phyloP scores from a whole-genome alignment of 73 alveolate species.

The Paramecium tetraurelia region DNA sequence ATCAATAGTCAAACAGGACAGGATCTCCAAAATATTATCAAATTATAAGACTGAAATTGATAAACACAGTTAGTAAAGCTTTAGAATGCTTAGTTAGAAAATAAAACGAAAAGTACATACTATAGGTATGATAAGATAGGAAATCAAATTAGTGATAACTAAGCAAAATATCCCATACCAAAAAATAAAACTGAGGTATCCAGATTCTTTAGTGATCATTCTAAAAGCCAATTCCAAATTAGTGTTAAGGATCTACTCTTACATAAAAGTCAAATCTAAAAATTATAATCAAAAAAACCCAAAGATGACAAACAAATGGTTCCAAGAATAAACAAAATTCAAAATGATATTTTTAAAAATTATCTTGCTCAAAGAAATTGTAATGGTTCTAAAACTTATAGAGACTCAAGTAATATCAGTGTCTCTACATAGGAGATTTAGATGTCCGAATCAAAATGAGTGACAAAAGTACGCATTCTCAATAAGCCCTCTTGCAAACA shows the following conservation, averaged over 20 bases:
- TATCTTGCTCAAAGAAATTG: background rate
- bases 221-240: background rate
- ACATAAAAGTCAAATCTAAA: background rate
- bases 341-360: background rate
- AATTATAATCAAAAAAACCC: background rate
- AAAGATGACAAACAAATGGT: background rate
- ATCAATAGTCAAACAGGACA: background rate
- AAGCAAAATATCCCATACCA: background rate
- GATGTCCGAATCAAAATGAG: slow-evolving; percentile 7
- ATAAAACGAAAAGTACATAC: background rate
- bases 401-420: slow-evolving; percentile 8
- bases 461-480: slow-evolving; percentile 1
- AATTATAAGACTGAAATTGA: background rate
- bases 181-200: background rate
- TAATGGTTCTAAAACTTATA: slow-evolving; percentile 10
- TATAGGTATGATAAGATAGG: background rate
- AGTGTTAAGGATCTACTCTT: background rate
- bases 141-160: background rate
- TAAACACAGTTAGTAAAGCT: background rate
- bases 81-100: background rate
- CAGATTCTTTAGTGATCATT: background rate
- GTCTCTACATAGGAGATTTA: slow-evolving; percentile 17
- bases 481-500: background rate
- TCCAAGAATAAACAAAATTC: background rate
- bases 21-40: background rate